phyloP scores from a whole-genome alignment of 2,329 filamentous ascomycete genomes.

The Fusarium goolgardi region DNA sequence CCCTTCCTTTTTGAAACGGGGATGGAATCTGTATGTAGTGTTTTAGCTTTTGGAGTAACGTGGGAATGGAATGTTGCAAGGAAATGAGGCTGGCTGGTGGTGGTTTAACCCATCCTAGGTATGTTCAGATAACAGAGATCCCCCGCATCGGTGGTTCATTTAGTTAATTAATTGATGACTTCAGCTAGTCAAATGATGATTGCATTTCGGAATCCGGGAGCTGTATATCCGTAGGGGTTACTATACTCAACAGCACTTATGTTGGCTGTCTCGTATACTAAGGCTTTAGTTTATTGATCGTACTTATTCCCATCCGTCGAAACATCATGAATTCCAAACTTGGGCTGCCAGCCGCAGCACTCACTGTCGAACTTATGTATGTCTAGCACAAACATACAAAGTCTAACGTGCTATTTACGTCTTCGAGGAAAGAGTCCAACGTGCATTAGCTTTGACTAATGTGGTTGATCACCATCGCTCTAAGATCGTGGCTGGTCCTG shows the following conservation, averaged over 20 bases:
- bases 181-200: background rate
- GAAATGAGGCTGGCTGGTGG: slow-evolving; percentile 10
- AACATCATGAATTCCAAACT: slow-evolving; percentile 19
- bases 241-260: background rate
- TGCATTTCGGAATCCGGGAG: background rate
- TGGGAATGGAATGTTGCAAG: background rate
- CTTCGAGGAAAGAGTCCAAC: background rate
- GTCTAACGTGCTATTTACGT: slow-evolving; percentile 22
- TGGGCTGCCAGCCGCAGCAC: background rate
- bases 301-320: slow-evolving; percentile 10
- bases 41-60: background rate
- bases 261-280: background rate
- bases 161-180: background rate
- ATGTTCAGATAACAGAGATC: background rate
- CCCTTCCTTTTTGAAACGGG: background rate
- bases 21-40: background rate
- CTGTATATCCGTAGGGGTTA: background rate
- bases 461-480: background rate
- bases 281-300: background rate
- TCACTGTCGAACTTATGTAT: slow-evolving; percentile 19
- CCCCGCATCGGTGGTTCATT: background rate
- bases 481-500: slow-evolving; percentile 14
- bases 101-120: background rate
- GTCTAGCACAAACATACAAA: slow-evolving; percentile 28
- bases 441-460: slow-evolving; percentile 24